phyloP scores from a whole-genome alignment of 805 yeast species.

The Zygosaccharomyces rouxii region DNA sequence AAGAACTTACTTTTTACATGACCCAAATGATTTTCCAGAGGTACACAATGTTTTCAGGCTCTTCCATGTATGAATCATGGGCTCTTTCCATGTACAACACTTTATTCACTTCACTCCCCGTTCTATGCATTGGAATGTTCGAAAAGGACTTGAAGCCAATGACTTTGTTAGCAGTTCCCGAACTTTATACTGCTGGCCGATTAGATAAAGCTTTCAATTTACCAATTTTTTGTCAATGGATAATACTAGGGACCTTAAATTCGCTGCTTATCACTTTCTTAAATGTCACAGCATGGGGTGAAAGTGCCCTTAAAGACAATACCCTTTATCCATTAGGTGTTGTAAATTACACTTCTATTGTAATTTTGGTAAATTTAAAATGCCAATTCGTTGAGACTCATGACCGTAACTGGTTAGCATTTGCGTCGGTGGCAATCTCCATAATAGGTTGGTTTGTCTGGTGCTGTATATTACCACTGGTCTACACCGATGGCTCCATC shows the following conservation, averaged over 20 bases:
- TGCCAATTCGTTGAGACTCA: constrained; percentile 77
- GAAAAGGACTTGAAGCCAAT: constrained; percentile 87
- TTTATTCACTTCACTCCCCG: constrained; percentile 88
- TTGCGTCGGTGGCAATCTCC: constrained; percentile 63
- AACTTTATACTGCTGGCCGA: constrained; percentile 75
- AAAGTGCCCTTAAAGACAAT: constrained; percentile 61
- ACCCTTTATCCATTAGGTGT: constrained; percentile 81
- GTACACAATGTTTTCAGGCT: constrained; percentile 83
- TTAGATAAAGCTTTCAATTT: constrained; percentile 70
- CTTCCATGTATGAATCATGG: constrained; percentile 92
- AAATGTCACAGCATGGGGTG: constrained; percentile 67
- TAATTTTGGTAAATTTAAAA: constrained; percentile 70
- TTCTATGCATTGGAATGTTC: constrained; percentile 89
- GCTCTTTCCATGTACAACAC: constrained; percentile 97
- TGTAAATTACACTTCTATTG: constrained; percentile 65
- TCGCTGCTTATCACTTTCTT: constrained; percentile 67
- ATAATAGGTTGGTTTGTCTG: constrained; percentile 82
- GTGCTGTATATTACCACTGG: constrained; percentile 69
- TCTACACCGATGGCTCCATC: constrained; percentile 53
- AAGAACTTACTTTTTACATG: constrained; percentile 83
- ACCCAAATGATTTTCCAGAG: constrained; percentile 86
- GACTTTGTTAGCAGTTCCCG: constrained; percentile 88
- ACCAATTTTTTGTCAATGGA: constrained; percentile 69
- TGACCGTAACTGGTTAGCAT: constrained; percentile 64
- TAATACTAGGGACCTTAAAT: constrained; percentile 67